Base-by-base conservation (phyloP, 768 basidiomycete species). In the Crucibulum laeve region DNA sequence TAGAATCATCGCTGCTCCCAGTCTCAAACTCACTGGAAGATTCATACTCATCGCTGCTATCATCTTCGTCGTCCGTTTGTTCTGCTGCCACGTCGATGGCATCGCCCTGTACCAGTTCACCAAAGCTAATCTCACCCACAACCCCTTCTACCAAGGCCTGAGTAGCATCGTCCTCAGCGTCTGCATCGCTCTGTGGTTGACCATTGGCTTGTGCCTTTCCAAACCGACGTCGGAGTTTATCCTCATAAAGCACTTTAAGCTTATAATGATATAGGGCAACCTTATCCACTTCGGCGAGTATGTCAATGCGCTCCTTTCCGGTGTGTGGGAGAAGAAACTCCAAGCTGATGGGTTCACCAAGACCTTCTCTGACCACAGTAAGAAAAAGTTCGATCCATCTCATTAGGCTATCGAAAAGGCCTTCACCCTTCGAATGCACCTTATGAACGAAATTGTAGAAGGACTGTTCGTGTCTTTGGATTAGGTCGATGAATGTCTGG, bases 381-480 rank as follows among this genome's bases (percentile, higher is more conserved):
- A 98, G 74, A 70, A 98, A 98, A 25, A 90, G 79, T 63, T 98
- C 94, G 61, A 96, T 87, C 96, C 96, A 99, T 28, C 74, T 78
- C 92, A 97, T 97, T 45, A 99, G 80, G 55, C 76, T 80, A 56
- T 93, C 87, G 61, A 99, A 99, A 10, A 99, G 75, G 17, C 84
- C 87, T 56, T 93, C 87, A 25, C 96, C 96, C 60, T 97, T 97
- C 35, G 91, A 85, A 58, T 99, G 96, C 1, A 99, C 96, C 53
- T 95, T 96, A 77, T 99, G 92, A 21, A 99, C 94, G 59, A 99
- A 99, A 45, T 76, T 74, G 71, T 99, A 99, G 69, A 98, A 98
- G 0, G 91, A 68, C 57, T 94, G 91, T 54, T 98, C 93, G 62
- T 99, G 96, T 11, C 96, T 80, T 55, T 87, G 79, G 24, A 99